Base-by-base conservation (phyloP, 371 early-diverging fungal species). In the Mucor irregularis region DNA sequence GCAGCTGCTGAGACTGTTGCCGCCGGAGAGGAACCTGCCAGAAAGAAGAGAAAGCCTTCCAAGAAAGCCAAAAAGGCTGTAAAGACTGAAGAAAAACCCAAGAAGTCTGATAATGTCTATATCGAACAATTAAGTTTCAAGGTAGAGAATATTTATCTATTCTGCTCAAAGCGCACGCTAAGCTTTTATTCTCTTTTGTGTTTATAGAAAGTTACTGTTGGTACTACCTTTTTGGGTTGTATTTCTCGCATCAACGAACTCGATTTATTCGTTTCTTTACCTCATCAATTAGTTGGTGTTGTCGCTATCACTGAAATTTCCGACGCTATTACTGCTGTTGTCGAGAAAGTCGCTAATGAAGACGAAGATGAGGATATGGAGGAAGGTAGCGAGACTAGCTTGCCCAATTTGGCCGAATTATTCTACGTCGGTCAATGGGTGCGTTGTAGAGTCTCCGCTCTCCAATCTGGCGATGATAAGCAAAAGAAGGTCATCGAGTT, bases 291-390 rank as follows among this genome's bases (percentile, higher is more conserved):
- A 50, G 81, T 74, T 0, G 94, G 92, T 51, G 83, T 72, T 61
- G 85, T 93, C 50, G 71, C 89, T 50, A 90, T 92, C 62, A 87
- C 90, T 2, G 90, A 91, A 58, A 82, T 94, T 45, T 91, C 91
- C 4, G 82, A 83, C 14, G 37, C 58, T 4, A 54, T 91, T 17
- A 82, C 88, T 24, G 69, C 72, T 30, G 45, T 76, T 45, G 88
- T 90, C 49, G 89, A 91, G 63, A 72, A 71, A 39, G 82, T 78
- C 4, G 88, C 89, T 8, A 67, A 78, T n/a, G 78, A 78, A 13
- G 70, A 76, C n/a, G 83, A 81, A 16, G 69, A 71, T 22, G 76
- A 71, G 2, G 75, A 71, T 16, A 66, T 73, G 19, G 71, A 75
- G 11, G 64, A 73, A 9, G 62, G 57, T 14, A 49, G 50, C 2